phyloP scores from a whole-genome alignment of 2,329 filamentous ascomycete species.

The Trichoderma koningii region DNA sequence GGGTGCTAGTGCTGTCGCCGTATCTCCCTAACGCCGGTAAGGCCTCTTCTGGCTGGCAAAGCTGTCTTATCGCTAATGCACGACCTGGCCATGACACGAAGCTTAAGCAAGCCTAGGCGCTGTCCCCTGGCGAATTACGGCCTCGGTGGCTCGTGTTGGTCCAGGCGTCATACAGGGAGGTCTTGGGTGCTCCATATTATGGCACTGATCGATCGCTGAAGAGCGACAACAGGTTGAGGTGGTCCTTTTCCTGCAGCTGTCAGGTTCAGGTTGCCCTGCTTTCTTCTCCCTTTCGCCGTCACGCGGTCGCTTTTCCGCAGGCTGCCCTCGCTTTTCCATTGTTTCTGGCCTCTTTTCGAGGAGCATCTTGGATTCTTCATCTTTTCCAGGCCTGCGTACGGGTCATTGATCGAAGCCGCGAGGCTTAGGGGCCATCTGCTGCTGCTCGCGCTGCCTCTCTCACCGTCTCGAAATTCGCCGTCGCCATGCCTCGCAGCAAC shows the following conservation, averaged over 20 bases:
- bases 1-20: conserved; percentile 18
- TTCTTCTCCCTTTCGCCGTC: background rate
- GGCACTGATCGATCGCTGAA: background rate
- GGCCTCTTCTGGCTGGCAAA: background rate
- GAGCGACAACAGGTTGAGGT: too few species aligned
- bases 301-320: background rate
- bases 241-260: conserved; percentile 13
- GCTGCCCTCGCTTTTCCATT: background rate
- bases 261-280: background rate
- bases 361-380: background rate
- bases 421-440: conserved; percentile 8
- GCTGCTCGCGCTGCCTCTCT: conserved; percentile 1
- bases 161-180: background rate
- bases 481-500: conserved; percentile 26
- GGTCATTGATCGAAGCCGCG: background rate
- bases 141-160: background rate
- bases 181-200: background rate
- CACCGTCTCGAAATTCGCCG: conserved; percentile 13
- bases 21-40: conserved; percentile 26
- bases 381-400: too few species aligned
- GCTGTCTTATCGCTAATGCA: conserved; percentile 25
- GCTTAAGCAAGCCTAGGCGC: conserved; percentile 15
- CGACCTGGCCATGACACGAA: conserved; percentile 9
- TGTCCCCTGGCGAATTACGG: conserved; percentile 15
- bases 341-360: background rate